Evolutionary conservation across 352 stramenopile genomes (phyloP).

Genomic region (Phytophthora idaei): DNA sequence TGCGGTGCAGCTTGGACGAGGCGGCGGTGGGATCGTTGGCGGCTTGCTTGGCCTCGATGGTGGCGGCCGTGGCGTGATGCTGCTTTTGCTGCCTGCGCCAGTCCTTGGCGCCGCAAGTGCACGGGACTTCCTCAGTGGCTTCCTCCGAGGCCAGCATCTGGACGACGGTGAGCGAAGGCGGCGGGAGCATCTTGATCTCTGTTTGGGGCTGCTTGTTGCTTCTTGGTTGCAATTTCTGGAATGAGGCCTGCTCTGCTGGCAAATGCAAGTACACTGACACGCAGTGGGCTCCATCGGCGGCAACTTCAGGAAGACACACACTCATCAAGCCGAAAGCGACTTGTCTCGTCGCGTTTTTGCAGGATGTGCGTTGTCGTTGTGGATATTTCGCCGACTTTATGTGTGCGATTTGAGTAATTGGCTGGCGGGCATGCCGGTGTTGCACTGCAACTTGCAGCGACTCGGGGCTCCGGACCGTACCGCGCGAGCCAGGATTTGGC

Average conservation of each 20-base stretch:
- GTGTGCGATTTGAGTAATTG: constrained; percentile 26
- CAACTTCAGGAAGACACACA: constrained; percentile 23
- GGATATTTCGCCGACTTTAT: constrained; percentile 25
- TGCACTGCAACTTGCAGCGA: constrained; percentile 4
- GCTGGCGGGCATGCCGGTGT: constrained; percentile 22
- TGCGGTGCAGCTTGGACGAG: constrained; percentile 42
- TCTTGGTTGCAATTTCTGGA: constrained; percentile 28
- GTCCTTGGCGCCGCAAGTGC: constrained; percentile 46
- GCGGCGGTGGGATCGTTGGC: constrained; percentile 25
- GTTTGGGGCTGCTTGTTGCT: constrained; percentile 2
- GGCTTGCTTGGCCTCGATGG: constrained; percentile 29
- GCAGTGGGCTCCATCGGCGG: constrained; percentile 5
- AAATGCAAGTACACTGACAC: constrained; percentile 7
- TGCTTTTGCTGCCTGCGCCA: constrained; percentile 32
- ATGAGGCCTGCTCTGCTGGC: constrained; percentile 8
- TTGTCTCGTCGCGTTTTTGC: constrained; percentile 27
- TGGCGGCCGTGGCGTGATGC: constrained; percentile 7
- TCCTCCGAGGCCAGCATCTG: constrained; percentile 20
- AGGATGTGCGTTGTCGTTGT: constrained; percentile 8
- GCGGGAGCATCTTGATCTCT: constrained; percentile 26
- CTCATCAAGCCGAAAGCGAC: constrained; percentile 14
- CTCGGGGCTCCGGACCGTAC: background rate
- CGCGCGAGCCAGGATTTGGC: constrained; percentile 7
- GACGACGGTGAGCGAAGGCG: constrained; percentile 26
- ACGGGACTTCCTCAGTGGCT: constrained; percentile 18